phyloP scores from a whole-genome alignment of 352 stramenopile species.

The Globisporangium perplexum region DNA sequence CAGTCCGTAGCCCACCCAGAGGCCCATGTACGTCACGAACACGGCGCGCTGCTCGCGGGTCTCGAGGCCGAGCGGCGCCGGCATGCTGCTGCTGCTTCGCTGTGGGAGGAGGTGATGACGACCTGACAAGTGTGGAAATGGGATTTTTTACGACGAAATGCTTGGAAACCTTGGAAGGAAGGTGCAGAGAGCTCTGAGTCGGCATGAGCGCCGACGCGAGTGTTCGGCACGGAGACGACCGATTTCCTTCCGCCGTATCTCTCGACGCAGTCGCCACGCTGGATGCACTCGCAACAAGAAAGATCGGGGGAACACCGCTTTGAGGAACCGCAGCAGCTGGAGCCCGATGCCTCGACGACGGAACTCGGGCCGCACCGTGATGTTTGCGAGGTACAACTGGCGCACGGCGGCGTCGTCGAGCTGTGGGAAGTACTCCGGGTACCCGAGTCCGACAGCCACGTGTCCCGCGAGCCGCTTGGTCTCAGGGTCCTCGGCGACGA shows the following conservation, averaged over 20 bases:
- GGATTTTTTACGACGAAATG: too few species aligned
- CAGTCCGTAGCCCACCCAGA: slow-evolving; percentile 75
- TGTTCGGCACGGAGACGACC: too few species aligned
- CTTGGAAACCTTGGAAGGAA: too few species aligned
- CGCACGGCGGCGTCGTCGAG: slow-evolving; percentile 10
- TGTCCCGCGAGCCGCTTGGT: not conserved
- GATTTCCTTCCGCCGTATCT: too few species aligned
- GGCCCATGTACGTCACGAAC: slow-evolving; percentile 75
- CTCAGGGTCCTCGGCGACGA: slow-evolving; percentile 18
- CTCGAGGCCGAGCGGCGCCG: slow-evolving; percentile 62
- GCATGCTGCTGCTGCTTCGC: slow-evolving; percentile 17
- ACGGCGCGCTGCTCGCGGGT: slow-evolving; percentile 61
- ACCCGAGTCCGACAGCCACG: slow-evolving; percentile 15
- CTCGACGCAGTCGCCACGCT: too few species aligned
- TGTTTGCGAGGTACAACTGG: slow-evolving; percentile 22
- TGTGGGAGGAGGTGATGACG: too few species aligned
- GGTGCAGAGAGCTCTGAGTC: too few species aligned
- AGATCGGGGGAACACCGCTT: not conserved
- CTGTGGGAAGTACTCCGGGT: slow-evolving; percentile 26
- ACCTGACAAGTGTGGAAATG: not conserved
- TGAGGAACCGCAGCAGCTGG: slow-evolving; percentile 17
- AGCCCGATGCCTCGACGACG: slow-evolving; percentile 14
- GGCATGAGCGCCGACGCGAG: too few species aligned
- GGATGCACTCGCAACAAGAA: too few species aligned
- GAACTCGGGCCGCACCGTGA: slow-evolving; percentile 17